These are phyloP conservation scores for Solanum ossicruentum DNA, from an alignment of 257 asterid genomes.

Conservation along the genomic window DNA sequence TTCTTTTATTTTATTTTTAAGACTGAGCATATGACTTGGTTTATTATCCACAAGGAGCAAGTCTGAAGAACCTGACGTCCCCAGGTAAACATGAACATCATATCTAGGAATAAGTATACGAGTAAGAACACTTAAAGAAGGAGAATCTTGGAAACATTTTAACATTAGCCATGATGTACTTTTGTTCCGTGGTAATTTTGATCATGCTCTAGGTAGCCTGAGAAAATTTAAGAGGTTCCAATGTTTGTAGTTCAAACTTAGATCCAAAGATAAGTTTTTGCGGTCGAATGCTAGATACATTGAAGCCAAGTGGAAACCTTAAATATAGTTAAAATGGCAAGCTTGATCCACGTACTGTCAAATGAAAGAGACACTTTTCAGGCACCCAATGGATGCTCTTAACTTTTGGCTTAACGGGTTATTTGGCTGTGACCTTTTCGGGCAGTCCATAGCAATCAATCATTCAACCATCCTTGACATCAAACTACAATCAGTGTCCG, in stretches of 20 bases:
- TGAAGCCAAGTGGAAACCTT: neutral
- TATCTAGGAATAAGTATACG: neutral
- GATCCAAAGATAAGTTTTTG: neutral
- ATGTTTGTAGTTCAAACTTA: neutral
- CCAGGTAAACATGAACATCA: neutral
- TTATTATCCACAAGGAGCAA: neutral
- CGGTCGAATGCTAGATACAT: neutral
- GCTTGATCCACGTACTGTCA: neutral
- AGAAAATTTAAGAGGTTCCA: neutral
- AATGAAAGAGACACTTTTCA: neutral
- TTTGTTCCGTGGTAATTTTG: neutral
- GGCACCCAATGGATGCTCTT: neutral
- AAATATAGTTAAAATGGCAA: neutral
- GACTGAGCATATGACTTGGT: neutral
- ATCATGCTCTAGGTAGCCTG: neutral
- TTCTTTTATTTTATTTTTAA: no score
- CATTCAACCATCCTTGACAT: neutral
- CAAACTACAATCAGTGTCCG: neutral
- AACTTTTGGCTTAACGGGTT: neutral
- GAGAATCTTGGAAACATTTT: neutral
- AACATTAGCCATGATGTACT: neutral
- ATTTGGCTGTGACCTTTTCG: neutral
- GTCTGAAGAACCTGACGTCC: neutral
- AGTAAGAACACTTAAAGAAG: neutral
- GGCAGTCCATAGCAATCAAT: neutral